These are phyloP conservation scores for Geoglossum cookeanum DNA, from an alignment of 2,329 filamentous ascomycete species.

Conservation along the genomic window DNA sequence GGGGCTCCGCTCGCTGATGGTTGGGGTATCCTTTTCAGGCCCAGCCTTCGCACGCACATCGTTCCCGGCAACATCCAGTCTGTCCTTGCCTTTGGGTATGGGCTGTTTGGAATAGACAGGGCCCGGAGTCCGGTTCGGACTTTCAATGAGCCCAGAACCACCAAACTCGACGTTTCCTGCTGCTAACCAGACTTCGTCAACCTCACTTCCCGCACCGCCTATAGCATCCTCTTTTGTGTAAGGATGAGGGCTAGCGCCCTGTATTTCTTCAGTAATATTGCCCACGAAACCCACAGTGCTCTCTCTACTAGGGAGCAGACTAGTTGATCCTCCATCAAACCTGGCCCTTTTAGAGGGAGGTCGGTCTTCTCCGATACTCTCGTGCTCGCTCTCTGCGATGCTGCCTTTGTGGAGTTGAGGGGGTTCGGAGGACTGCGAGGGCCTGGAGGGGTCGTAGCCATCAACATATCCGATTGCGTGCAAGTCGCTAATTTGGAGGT, in stretches of 20 bases:
- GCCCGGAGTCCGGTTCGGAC: background rate
- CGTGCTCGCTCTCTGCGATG: background rate
- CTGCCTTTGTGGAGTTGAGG: background rate
- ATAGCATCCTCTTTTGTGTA: background rate
- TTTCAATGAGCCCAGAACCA: background rate
- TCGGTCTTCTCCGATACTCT: background rate
- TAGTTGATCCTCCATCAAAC: background rate
- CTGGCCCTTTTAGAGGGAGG: background rate
- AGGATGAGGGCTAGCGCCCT: background rate
- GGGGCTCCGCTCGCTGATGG: background rate
- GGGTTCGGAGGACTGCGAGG: background rate
- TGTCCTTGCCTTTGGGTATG: background rate
- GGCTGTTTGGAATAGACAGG: background rate
- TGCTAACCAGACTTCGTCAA: background rate
- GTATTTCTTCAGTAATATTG: background rate
- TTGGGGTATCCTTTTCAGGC: background rate
- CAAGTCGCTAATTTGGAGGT: slow-evolving; percentile 2
- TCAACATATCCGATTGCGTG: background rate
- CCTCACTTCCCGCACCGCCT: background rate
- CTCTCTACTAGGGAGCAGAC: too few relatives aligned
- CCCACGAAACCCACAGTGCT: too few relatives aligned
- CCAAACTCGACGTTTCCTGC: background rate
- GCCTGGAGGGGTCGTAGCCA: background rate
- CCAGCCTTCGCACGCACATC: background rate
- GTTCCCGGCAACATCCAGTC: background rate